Evolutionary conservation across 495 filamentous ascomycete species (phyloP).

Genomic region (Neurospora sp.): DNA sequence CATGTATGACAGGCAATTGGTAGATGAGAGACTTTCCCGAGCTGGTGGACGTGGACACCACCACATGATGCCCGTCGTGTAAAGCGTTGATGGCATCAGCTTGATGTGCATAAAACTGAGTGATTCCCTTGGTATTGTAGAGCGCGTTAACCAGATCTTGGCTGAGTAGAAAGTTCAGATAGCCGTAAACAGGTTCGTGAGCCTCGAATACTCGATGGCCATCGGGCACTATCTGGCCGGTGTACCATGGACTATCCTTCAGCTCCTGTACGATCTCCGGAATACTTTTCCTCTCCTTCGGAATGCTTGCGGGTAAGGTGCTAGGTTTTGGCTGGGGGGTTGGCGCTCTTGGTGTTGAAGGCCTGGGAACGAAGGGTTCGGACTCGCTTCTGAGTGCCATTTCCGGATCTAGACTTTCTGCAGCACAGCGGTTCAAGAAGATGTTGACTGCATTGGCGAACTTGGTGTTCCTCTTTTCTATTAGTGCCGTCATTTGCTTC

Average conservation of each 20-base stretch:
- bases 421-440: conserved; percentile 66
- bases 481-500: conserved; percentile 80
- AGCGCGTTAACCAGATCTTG: conserved; percentile 89
- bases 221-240: conserved; percentile 85
- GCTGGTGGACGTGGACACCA: conserved; percentile 89
- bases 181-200: conserved; percentile 72
- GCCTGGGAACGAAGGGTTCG: conserved; percentile 38
- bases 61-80: conserved; percentile 74
- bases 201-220: conserved; percentile 89
- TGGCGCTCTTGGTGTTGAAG: conserved; percentile 11
- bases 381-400: conserved; percentile 47
- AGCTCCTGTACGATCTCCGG: conserved; percentile 80
- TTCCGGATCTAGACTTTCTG: conserved; percentile 57
- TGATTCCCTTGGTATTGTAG: conserved; percentile 81
- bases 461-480: conserved; percentile 84
- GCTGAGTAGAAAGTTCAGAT: conserved; percentile 76
- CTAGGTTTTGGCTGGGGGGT: conserved; percentile 21
- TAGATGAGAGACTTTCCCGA: conserved; percentile 97
- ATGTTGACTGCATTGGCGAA: conserved; percentile 68
- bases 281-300: conserved; percentile 71
- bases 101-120: conserved; percentile 86
- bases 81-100: conserved; percentile 89
- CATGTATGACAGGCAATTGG: conserved; percentile 85
- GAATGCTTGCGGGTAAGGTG: conserved; percentile 57
- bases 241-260: conserved; percentile 75